A percentile compares a stretch with the other conserved stretches of the same genome.
Conservation (phyloP, 495 filamentous ascomycete genomes). For the Apodospora peruviana region DNA sequence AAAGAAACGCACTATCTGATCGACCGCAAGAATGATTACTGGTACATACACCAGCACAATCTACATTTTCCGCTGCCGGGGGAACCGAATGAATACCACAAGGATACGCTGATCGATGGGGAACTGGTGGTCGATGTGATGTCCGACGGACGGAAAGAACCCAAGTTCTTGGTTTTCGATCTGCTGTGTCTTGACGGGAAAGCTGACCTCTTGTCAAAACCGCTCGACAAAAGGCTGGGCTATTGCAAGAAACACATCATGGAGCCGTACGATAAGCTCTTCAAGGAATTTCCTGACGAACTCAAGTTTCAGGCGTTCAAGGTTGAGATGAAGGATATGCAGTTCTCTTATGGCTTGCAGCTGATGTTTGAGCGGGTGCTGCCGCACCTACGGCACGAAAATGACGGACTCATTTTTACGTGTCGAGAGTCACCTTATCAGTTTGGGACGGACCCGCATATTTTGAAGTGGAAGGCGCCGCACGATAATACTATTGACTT, state of each 20-base stretch:
- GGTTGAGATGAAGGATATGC: constrained; percentile 78
- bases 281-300: constrained; percentile 63
- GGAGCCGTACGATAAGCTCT: constrained; percentile 70
- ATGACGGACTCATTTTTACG: constrained; percentile 95
- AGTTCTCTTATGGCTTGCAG: constrained; percentile 81
- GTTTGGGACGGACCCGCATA: constrained; percentile 84
- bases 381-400: constrained; percentile 79
- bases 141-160: constrained; percentile 54
- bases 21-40: constrained; percentile 96
- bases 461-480: constrained; percentile 95
- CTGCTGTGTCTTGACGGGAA: constrained; percentile 78
- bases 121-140: constrained; percentile 81
- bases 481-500: constrained; percentile 94
- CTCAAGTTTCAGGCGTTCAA: constrained; percentile 67
- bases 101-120: constrained; percentile 80
- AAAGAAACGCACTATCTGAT: constrained; percentile 70
- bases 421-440: constrained; percentile 79
- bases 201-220: constrained; percentile 61
- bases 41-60: constrained; percentile 56
- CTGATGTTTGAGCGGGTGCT: constrained; percentile 86
- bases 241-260: constrained; percentile 77
- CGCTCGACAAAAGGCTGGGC: constrained; percentile 81
- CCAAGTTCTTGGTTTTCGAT: constrained; percentile 89
- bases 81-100: constrained; percentile 62
- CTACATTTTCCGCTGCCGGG: constrained; percentile 76